A percentile compares a stretch with the other conserved stretches of the same genome.
Conservation (phyloP, 345 rosid genomes). For the Geranium brycei region DNA sequence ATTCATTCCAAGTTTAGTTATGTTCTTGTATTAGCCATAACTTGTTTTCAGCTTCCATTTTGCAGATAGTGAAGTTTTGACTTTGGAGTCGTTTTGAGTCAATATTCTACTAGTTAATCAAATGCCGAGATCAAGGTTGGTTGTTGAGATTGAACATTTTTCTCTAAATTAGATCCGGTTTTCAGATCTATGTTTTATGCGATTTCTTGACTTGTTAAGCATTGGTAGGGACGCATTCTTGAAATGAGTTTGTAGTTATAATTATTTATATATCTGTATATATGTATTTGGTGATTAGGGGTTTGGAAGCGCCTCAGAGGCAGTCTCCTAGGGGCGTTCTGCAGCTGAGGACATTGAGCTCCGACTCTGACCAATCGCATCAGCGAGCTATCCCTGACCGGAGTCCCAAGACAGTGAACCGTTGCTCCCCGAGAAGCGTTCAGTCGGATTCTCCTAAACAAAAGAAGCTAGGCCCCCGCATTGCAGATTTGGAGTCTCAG, state of each 20-base stretch:
- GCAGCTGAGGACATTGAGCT: slow-evolving; percentile 44
- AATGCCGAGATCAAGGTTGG: slow-evolving; percentile 84
- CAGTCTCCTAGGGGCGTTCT: slow-evolving; percentile 51
- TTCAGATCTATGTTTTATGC: too few species aligned
- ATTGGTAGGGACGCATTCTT: too few species aligned
- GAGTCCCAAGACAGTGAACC: slow-evolving; percentile 59
- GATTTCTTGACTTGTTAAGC: too few species aligned
- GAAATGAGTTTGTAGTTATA: too few species aligned
- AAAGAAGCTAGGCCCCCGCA: slow-evolving; percentile 77
- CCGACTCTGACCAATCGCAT: slow-evolving; percentile 25
- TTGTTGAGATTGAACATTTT: too few species aligned
- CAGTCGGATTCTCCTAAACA: slow-evolving; percentile 45
- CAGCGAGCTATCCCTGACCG: slow-evolving; percentile 17
- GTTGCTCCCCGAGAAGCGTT: slow-evolving; percentile 61
- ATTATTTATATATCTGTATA: too few species aligned
- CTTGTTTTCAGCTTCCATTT: neutral
- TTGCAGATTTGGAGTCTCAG: slow-evolving; percentile 78
- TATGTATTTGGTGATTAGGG: slow-evolving; percentile 15
- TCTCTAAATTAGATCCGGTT: too few species aligned
- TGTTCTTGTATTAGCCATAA: too few species aligned
- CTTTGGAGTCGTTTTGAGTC: neutral
- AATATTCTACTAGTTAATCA: slow-evolving; percentile 5
- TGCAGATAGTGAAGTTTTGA: slow-evolving; percentile 17
- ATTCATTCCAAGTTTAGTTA: neutral
- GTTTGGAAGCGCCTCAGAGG: slow-evolving; percentile 61